Evolutionary conservation across 116 monocot genomes (phyloP).

Genomic region (Iris pallida): DNA sequence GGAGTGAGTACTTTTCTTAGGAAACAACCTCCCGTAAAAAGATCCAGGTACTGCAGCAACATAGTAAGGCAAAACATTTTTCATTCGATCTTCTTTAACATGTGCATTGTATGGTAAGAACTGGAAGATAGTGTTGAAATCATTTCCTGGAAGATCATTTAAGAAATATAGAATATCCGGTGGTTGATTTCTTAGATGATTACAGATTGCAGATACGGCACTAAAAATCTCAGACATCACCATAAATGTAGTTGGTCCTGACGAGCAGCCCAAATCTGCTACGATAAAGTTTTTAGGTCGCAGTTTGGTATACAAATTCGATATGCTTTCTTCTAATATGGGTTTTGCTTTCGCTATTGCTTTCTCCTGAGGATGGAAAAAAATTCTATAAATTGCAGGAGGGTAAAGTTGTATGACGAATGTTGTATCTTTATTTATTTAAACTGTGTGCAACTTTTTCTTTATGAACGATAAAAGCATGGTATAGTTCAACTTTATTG

Average conservation of each 20-base stretch:
- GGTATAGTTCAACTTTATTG: too few species aligned
- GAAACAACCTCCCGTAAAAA: slow-evolving; percentile 44
- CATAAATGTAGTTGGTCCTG: slow-evolving; percentile 33
- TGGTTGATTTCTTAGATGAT: background rate
- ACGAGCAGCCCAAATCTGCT: slow-evolving; percentile 47
- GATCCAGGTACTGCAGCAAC: slow-evolving; percentile 41
- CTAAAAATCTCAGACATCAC: slow-evolving; percentile 8
- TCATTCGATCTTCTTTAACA: background rate
- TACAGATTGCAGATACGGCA: slow-evolving; percentile 5
- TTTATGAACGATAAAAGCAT: too few species aligned
- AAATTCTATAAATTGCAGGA: too few species aligned
- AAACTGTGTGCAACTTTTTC: too few species aligned
- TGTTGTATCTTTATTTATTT: too few species aligned
- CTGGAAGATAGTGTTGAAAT: slow-evolving; percentile 41
- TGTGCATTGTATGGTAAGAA: background rate
- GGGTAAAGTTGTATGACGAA: too few species aligned
- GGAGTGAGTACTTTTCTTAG: slow-evolving; percentile 30
- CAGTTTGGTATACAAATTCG: background rate
- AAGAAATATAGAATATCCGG: slow-evolving; percentile 40
- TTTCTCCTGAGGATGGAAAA: background rate
- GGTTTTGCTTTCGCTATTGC: background rate
- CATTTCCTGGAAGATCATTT: slow-evolving; percentile 62
- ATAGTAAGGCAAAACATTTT: background rate
- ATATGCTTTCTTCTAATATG: background rate
- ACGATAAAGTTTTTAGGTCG: slow-evolving; percentile 8